Evolutionary conservation across 768 basidiomycete genomes (phyloP), one percentile per base, ranked within the genome.

Genomic region (Phaffia australis): DNA sequence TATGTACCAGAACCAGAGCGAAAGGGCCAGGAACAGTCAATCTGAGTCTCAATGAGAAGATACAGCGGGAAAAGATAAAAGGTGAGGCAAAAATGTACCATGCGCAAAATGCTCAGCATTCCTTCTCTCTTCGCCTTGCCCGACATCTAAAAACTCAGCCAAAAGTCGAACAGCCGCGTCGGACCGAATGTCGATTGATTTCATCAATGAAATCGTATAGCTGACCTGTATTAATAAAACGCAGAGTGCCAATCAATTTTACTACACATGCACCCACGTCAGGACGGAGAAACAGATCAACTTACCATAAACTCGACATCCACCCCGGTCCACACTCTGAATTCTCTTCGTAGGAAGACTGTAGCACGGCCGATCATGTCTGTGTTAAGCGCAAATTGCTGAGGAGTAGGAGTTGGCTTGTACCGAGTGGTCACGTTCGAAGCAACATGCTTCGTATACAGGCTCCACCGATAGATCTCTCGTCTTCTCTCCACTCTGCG

Each of bases 101-200:
- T 97, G 92, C 9, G 87, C 88, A 77, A 95, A 93, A 76, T 95
- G 92, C 74, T 97, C 92, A 15, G 92, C 87, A 71, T 89, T 87
- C 29, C 79, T 76, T 66, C 82, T 80, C 16, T 32, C 66, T 19
- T 63, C 54, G 63, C 84, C 80, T 29, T 79, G 78, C 9, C 84
- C 85, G 75, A 88, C 81, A 73, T 97, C 92, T 56, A 97, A 80
- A 77, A 92, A 93, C 71, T 94, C 92, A 18, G 89, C 81, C 9
- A 97, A 79, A 19, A 79, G 71, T 27, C 77, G 87, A 54, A 97
- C 82, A 51, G 91, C 88, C 49, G 86, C 84, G 52, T 78, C 77
- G 16, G 89, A 88, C 52, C 92, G 88, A 65, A 97, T 87, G 77
- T 97, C 92, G 63, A 95, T 84, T 3, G 88, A 82, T 77, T 90